Conservation (phyloP, 257 asterid genomes). For the Przewalskia tangutica region DNA sequence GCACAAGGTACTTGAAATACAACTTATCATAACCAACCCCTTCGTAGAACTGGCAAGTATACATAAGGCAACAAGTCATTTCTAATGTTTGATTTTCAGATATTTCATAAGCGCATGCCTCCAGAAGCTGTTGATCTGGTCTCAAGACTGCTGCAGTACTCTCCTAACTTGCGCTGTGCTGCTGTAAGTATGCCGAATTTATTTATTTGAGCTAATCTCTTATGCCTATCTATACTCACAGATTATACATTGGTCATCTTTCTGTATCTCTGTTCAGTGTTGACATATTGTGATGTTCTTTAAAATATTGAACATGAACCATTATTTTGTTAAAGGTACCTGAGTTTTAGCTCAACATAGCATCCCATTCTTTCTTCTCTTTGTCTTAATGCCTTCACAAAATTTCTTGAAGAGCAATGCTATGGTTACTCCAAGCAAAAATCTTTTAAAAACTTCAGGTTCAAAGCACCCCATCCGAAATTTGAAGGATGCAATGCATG, state of each 20-base stretch:
- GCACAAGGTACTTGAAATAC: constrained; percentile 37
- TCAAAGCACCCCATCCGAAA: neutral
- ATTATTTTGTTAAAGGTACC: neutral
- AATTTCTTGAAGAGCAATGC: neutral
- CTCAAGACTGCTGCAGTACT: constrained; percentile 51
- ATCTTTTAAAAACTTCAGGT: neutral
- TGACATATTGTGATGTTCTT: neutral
- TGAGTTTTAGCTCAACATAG: neutral
- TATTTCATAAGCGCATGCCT: constrained; percentile 53
- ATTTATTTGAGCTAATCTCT: neutral
- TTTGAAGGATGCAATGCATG: neutral
- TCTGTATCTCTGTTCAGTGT: neutral
- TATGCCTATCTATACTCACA: neutral
- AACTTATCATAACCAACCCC: neutral
- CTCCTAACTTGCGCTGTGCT: constrained; percentile 46
- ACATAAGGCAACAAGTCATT: neutral
- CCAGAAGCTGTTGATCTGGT: constrained; percentile 62
- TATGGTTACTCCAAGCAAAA: neutral
- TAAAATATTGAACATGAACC: neutral
- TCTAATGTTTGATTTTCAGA: constrained; percentile 17
- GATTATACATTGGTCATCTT: neutral
- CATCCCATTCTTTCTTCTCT: neutral
- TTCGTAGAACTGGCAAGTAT: neutral
- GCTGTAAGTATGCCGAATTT: constrained; percentile 33
- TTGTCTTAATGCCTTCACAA: neutral